phyloP scores from a whole-genome alignment of 768 basidiomycete species.

The Lyophyllum shimeji region DNA sequence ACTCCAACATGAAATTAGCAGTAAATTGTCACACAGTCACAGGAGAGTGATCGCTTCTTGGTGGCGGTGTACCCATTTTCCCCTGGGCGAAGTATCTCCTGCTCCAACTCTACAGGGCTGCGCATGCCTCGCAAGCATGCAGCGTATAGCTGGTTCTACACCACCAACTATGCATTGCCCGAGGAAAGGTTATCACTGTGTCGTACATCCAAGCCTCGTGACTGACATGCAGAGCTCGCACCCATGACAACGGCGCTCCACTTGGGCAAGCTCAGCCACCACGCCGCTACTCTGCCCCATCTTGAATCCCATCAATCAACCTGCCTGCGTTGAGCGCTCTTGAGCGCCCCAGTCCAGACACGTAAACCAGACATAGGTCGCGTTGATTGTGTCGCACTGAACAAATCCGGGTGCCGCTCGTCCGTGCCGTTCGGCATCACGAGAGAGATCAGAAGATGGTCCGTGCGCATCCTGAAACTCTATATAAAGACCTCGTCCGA shows the following conservation, averaged over 20 bases:
- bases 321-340: too few relatives aligned
- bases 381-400: background rate
- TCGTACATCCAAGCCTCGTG: background rate
- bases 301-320: too few relatives aligned
- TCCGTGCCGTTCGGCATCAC: background rate
- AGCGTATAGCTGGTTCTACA: background rate
- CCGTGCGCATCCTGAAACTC: slow-evolving; percentile 47
- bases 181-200: background rate
- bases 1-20: slow-evolving; percentile 3
- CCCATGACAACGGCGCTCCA: slow-evolving; percentile 7
- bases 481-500: slow-evolving; percentile 38
- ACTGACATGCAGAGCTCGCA: background rate
- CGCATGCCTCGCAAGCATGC: too few relatives aligned
- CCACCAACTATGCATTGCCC: background rate
- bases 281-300: too few relatives aligned
- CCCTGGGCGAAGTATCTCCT: background rate
- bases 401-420: background rate
- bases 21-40: slow-evolving; percentile 14
- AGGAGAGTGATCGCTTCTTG: background rate
- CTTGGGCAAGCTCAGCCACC: background rate
- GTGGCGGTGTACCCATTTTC: background rate
- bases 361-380: too few relatives aligned
- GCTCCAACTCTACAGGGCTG: too few relatives aligned
- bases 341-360: background rate
- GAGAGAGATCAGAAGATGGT: slow-evolving; percentile 37